Percentiles rank a stretch among this genome's conserved stretches.
Evolutionary conservation across 306 rosid species (phyloP).

Genomic region (Vigna angularis): DNA sequence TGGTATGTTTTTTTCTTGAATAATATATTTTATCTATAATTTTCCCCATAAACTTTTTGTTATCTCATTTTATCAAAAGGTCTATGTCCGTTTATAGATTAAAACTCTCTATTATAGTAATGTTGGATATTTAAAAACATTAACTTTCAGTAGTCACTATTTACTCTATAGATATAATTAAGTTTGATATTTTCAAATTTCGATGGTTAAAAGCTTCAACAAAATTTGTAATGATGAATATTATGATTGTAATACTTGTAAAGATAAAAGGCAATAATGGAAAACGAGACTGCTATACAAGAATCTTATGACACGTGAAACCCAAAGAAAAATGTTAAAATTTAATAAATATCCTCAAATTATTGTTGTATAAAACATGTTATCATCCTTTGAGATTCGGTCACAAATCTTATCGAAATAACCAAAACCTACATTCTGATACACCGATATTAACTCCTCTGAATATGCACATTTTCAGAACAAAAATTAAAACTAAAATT

Average conservation of each 20-base stretch:
- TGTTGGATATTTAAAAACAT: background rate
- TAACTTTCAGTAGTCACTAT: background rate
- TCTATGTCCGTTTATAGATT: background rate
- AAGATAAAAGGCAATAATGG: constrained; percentile 22
- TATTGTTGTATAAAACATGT: background rate
- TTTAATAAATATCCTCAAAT: constrained; percentile 13
- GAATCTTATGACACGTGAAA: constrained; percentile 49
- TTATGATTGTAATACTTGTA: constrained; percentile 7
- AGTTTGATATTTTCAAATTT: background rate
- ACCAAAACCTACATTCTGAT: background rate
- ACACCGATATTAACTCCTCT: background rate
- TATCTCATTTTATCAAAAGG: background rate
- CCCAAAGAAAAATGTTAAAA: constrained; percentile 7
- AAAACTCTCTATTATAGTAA: background rate
- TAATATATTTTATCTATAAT: background rate
- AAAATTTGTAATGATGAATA: constrained; percentile 23
- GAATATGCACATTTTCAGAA: background rate
- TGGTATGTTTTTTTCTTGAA: background rate
- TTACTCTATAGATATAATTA: background rate
- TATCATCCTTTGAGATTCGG: background rate
- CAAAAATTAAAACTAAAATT: background rate
- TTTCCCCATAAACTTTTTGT: background rate
- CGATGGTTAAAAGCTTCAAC: constrained; percentile 12
- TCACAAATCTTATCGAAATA: background rate
- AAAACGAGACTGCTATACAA: background rate